A percentile compares a stretch with the other conserved stretches of the same genome.
These are phyloP conservation scores for Aaosphaeria arxii DNA, from an alignment of 2,329 filamentous ascomycete species.

Conservation along the genomic window DNA sequence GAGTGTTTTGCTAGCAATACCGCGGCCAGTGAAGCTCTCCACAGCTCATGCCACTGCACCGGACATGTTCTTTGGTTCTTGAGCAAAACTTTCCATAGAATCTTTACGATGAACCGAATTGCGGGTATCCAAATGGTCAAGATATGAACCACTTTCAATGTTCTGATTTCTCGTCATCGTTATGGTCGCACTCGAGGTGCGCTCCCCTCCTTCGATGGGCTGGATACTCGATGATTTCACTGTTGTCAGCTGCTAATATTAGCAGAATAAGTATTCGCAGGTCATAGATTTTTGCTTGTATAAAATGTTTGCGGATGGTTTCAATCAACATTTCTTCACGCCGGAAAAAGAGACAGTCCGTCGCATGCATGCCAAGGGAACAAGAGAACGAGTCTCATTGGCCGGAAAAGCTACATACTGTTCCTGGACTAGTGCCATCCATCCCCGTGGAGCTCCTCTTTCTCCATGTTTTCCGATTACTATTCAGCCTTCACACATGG, in stretches of 20 bases:
- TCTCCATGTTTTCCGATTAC: neutral
- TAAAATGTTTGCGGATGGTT: neutral
- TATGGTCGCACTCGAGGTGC: neutral
- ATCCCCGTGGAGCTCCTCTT: neutral
- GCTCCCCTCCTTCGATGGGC: neutral
- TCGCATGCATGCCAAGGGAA: neutral
- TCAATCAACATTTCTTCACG: neutral
- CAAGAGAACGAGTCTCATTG: neutral
- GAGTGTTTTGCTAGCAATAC: neutral
- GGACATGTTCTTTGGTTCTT: constrained; percentile 72
- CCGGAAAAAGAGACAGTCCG: neutral
- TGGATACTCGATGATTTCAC: neutral
- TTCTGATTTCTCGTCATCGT: neutral
- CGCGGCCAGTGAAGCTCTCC: neutral
- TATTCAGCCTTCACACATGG: neutral
- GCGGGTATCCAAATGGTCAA: neutral
- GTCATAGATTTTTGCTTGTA: neutral
- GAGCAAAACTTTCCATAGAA: constrained; percentile 23
- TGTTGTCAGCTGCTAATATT: neutral
- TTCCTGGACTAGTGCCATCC: neutral
- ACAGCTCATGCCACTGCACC: constrained; percentile 59
- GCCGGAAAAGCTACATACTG: neutral
- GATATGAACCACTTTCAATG: neutral
- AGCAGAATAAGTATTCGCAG: neutral
- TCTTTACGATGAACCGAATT: neutral